Conservation (phyloP, 2,329 filamentous ascomycete species). For the Hymenoscyphus fraxineus region DNA sequence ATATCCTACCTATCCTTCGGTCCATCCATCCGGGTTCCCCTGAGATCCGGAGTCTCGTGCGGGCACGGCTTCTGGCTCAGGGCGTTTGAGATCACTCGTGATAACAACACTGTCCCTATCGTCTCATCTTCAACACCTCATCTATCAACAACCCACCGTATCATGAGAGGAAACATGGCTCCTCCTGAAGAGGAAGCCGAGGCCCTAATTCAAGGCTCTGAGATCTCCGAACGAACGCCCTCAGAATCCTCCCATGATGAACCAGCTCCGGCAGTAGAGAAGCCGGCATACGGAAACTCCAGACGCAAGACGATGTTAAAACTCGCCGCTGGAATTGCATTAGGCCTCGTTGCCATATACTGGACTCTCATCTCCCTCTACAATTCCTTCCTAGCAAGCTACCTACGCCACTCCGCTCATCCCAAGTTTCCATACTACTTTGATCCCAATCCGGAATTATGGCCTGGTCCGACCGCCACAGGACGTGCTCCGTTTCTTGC, state of each 20-base stretch:
- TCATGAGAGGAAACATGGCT: slow-evolving; percentile 5
- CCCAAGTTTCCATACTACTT: slow-evolving; percentile 58
- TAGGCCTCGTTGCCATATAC: slow-evolving; percentile 12
- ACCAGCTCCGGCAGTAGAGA: neutral
- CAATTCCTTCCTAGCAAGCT: neutral
- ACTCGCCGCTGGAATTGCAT: slow-evolving; percentile 7
- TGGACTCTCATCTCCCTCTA: slow-evolving; percentile 22
- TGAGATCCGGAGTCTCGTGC: neutral
- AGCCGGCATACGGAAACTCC: neutral
- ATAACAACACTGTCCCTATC: neutral
- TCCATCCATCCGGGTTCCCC: neutral
- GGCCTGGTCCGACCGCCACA: slow-evolving; percentile 65
- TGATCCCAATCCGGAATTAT: slow-evolving; percentile 57
- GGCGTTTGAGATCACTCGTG: neutral
- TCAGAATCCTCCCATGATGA: neutral
- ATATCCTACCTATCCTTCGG: neutral
- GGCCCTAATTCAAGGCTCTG: slow-evolving; percentile 5
- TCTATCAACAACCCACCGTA: neutral
- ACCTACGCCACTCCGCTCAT: neutral
- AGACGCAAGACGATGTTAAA: slow-evolving; percentile 6
- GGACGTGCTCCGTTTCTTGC: slow-evolving; percentile 67
- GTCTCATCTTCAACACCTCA: neutral
- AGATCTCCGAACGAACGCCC: neutral
- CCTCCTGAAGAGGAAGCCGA: slow-evolving; percentile 7
- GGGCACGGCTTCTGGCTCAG: neutral